Percentiles rank a stretch among this genome's conserved stretches.
phyloP scores from a whole-genome alignment of 2,329 filamentous ascomycete genomes.

The Exophiala viscosa region DNA sequence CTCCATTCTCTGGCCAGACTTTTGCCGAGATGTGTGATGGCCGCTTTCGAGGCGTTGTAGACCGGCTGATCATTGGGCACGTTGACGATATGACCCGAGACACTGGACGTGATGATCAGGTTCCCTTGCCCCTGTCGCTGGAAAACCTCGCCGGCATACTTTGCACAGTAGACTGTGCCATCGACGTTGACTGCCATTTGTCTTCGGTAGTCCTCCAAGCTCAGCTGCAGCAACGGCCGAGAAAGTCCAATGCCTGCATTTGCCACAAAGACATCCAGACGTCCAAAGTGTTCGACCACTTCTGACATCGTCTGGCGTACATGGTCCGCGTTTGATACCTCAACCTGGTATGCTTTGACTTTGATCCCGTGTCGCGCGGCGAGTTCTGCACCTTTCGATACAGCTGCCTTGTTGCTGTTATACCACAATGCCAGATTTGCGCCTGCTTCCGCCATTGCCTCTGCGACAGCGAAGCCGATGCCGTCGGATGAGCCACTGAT shows the following conservation, averaged over 20 bases:
- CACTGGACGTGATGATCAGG: slow-evolving; percentile 52
- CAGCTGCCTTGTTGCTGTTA: slow-evolving; percentile 29
- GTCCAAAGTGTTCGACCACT: slow-evolving; percentile 40
- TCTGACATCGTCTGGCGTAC: slow-evolving; percentile 31
- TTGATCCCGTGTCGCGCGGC: not conserved
- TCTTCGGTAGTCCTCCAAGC: slow-evolving; percentile 49
- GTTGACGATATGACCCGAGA: slow-evolving; percentile 51
- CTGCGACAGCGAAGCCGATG: slow-evolving; percentile 38
- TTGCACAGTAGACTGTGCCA: slow-evolving; percentile 45
- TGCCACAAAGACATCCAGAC: slow-evolving; percentile 45
- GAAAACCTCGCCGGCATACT: slow-evolving; percentile 45
- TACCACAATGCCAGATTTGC: slow-evolving; percentile 37
- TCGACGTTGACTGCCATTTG: slow-evolving; percentile 56
- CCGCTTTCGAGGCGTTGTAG: slow-evolving; percentile 57
- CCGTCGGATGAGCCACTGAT: slow-evolving; percentile 34
- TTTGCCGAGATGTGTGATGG: slow-evolving; percentile 55
- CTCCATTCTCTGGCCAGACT: slow-evolving; percentile 56
- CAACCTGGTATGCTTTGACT: not conserved
- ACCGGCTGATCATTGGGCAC: slow-evolving; percentile 53
- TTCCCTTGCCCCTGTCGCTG: slow-evolving; percentile 44
- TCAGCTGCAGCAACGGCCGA: slow-evolving; percentile 54
- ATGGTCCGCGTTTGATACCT: not conserved
- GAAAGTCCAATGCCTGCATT: slow-evolving; percentile 52
- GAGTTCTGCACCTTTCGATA: not conserved
- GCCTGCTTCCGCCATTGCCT: slow-evolving; percentile 38